These are phyloP conservation scores for Silene noctiflora DNA, from an alignment of 179 eudicot species.

Conservation along the genomic window DNA sequence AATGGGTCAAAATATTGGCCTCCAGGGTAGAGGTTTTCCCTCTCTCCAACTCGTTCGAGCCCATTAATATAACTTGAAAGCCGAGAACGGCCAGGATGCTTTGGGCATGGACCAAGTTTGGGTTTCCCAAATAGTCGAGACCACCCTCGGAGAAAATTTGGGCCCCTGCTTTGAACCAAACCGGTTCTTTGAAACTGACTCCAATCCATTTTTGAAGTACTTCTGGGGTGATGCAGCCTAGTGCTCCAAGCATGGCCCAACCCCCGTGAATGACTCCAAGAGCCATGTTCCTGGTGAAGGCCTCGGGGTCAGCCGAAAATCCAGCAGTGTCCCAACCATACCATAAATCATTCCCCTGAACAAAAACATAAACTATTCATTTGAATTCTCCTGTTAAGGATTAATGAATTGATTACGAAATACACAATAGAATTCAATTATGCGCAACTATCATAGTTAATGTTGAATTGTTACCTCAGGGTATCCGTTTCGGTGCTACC, in stretches of 20 bases:
- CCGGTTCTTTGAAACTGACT: constrained; percentile 81
- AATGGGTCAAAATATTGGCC: constrained; percentile 86
- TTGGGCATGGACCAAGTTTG: constrained; percentile 78
- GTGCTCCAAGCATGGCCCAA: constrained; percentile 96
- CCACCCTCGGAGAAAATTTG: constrained; percentile 84
- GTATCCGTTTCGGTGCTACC: too few species aligned
- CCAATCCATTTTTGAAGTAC: constrained; percentile 71
- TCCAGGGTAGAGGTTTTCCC: constrained; percentile 79
- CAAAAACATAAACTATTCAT: not conserved
- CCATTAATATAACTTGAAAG: constrained; percentile 67
- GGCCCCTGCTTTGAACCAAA: constrained; percentile 88
- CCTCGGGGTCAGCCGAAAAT: constrained; percentile 87
- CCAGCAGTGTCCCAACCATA: constrained; percentile 98
- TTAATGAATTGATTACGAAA: too few species aligned
- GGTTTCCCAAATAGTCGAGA: constrained; percentile 86
- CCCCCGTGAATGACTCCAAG: constrained; percentile 96
- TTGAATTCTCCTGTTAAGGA: too few species aligned
- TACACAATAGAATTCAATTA: too few species aligned
- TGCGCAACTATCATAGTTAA: too few species aligned
- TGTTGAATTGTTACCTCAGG: too few species aligned
- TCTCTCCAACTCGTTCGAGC: constrained; percentile 73
- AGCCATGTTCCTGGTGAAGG: constrained; percentile 81
- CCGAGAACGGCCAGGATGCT: constrained; percentile 75
- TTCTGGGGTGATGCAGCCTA: constrained; percentile 92
- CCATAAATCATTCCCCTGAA: constrained; percentile 65